Evolutionary conservation across 495 filamentous ascomycete genomes (phyloP).

Genomic region (Collariella sp.): DNA sequence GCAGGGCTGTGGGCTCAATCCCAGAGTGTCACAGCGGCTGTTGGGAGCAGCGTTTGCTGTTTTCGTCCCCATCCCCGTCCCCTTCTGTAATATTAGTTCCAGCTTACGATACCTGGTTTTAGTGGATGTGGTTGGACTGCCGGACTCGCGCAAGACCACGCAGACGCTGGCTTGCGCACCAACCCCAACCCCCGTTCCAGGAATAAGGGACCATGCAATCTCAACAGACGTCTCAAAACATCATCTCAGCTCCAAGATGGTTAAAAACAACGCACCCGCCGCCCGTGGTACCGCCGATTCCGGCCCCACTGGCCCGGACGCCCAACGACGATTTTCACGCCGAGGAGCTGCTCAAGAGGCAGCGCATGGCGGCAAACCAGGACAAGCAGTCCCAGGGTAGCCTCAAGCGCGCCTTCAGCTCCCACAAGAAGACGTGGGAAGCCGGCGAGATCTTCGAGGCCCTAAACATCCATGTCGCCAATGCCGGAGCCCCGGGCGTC

Average conservation of each 20-base stretch:
- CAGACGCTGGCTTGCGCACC: too few species aligned
- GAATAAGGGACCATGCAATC: background rate
- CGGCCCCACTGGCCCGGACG: constrained; percentile 22
- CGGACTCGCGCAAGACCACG: too few species aligned
- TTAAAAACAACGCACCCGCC: constrained; percentile 13
- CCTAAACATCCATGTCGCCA: constrained; percentile 34
- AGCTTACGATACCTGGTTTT: background rate
- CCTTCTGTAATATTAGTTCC: too few species aligned
- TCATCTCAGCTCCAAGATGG: constrained; percentile 7
- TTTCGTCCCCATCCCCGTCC: background rate
- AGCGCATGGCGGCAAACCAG: constrained; percentile 23
- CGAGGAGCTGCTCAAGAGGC: constrained; percentile 39
- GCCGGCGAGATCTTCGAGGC: constrained; percentile 39
- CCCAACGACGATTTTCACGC: constrained; percentile 34
- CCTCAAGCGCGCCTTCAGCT: constrained; percentile 37
- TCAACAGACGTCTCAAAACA: background rate
- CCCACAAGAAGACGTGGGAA: constrained; percentile 42
- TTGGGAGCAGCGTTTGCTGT: background rate
- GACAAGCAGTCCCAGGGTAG: constrained; percentile 27
- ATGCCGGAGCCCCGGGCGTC: constrained; percentile 36
- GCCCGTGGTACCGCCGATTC: constrained; percentile 18
- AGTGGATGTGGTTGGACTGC: too few species aligned
- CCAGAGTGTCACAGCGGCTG: background rate
- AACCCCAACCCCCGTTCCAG: background rate
- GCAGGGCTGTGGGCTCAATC: background rate